Base-by-base conservation (phyloP, 108 stramenopile species). In the Discostella stelligeroides region DNA sequence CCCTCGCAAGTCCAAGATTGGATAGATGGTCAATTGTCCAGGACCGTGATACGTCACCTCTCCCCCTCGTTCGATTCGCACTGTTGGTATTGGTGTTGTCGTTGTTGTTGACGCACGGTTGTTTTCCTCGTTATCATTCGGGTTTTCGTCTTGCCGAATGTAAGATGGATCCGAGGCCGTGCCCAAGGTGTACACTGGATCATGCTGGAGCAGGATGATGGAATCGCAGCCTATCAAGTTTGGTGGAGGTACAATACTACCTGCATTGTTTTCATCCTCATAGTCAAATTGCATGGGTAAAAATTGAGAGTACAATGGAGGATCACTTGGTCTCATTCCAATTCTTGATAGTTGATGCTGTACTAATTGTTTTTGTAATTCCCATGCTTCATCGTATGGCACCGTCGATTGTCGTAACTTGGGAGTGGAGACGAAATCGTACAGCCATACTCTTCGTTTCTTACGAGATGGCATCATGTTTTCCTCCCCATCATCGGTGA, bases 31-130 rank as follows among this genome's bases (percentile, higher is more conserved):
- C 17, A 99, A 65, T 75, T 99, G 98, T 13, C 97, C 98, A 11
- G 98, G 98, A 10, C 98, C 97, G 79, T 99, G 98, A 60, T 91
- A 99, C 4, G 98, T 99, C 12, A 98, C 96, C 62, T 98, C 96
- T 7, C 98, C 98, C 11, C 98, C 98, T 60, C 98, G 80, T 67
- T 98, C 96, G 58, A 94, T 93, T 25, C 95, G 83, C 39, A 92
- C 70, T 0, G 84, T 76, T 13, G 81, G 84, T 20, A 92, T 84
- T 9, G n/a, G n/a, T n/a, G n/a, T n/a, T n/a, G n/a, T n/a, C n/a
- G n/a, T n/a, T n/a, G n/a, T n/a, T n/a, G n/a, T n/a, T n/a, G n/a
- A n/a, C n/a, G n/a, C n/a, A n/a, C n/a, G n/a, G n/a, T 59, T 10
- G 45, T 54, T 69, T 39, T 46, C 57, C 17, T 25, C 21, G 18